phyloP scores from a whole-genome alignment of 2,329 filamentous ascomycete genomes.

The Fusarium cicatricum region DNA sequence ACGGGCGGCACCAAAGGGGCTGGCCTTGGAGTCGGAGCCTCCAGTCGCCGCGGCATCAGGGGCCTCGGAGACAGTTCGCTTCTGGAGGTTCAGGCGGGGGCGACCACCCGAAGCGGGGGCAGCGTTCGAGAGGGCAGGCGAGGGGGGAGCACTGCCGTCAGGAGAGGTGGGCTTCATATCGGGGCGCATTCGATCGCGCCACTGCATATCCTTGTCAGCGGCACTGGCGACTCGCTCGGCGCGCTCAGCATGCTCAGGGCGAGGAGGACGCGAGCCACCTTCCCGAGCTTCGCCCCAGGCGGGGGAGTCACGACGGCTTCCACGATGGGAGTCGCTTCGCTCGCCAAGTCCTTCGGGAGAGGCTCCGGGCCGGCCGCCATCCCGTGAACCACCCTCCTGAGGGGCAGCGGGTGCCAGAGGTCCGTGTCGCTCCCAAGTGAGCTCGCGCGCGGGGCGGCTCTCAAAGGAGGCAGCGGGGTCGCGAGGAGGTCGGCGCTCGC shows the following conservation, averaged over 20 bases:
- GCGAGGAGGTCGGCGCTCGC: slow-evolving; percentile 71
- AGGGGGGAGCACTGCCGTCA: slow-evolving; percentile 78
- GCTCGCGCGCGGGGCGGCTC: slow-evolving; percentile 72
- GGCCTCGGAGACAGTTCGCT: slow-evolving; percentile 87
- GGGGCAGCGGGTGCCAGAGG: slow-evolving; percentile 78
- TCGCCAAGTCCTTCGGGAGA: slow-evolving; percentile 63
- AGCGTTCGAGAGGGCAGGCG: slow-evolving; percentile 68
- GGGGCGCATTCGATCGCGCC: slow-evolving; percentile 92
- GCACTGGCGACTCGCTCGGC: slow-evolving; percentile 80
- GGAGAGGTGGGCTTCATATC: slow-evolving; percentile 74
- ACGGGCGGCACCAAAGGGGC: slow-evolving; percentile 90
- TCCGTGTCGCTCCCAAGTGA: slow-evolving; percentile 94
- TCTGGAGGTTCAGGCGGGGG: slow-evolving; percentile 86
- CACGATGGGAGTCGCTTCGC: slow-evolving; percentile 65
- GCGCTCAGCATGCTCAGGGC: slow-evolving; percentile 79
- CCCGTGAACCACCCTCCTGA: slow-evolving; percentile 61
- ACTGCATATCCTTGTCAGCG: slow-evolving; percentile 91
- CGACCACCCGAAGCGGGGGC: slow-evolving; percentile 65
- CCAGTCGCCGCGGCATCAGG: slow-evolving; percentile 58
- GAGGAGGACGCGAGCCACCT: slow-evolving; percentile 81
- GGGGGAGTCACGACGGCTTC: slow-evolving; percentile 73
- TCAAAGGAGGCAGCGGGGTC: slow-evolving; percentile 61
- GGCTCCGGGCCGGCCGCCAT: slow-evolving; percentile 61
- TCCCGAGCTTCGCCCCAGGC: slow-evolving; percentile 79
- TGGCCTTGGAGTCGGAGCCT: slow-evolving; percentile 79